Evolutionary conservation across 2,329 filamentous ascomycete genomes (phyloP), one percentile per base, ranked within the genome.

Genomic region (Neurospora sp.): DNA sequence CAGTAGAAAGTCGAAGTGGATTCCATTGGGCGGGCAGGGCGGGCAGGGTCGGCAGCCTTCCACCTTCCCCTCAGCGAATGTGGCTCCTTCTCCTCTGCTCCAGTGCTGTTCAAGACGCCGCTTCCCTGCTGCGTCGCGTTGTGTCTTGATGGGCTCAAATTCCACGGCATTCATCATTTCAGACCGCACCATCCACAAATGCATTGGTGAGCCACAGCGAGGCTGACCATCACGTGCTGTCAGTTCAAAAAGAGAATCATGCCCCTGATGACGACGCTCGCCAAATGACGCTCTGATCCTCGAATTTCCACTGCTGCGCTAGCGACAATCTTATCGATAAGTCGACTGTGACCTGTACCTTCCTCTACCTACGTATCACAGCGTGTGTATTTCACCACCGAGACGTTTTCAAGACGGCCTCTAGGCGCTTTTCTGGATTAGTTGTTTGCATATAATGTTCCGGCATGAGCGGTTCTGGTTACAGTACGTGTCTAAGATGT

Each of bases 161-260:
- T 15, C 43, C 40, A 11, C 8, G 42, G 17, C 42, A 9, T 43
- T 43, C 42, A n/a, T 43, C 42, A 43, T 17, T 43, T 43, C 17
- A 43, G n/a, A 17, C 8, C 42, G 42, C 42, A 43, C 42, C 42
- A 19, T 43, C 42, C 42, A 43, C 42, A 43, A 40, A 43, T 43
- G 40, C 13, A 69, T 69, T 69, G 68, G 68, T 46, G 19, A 69
- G 68, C 68, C 68, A 69, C 68, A 69, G 58, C 46, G 46, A 58
- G 46, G 46, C 46, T 58, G 46, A 28, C 46, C 46, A 28, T 58
- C 68, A 69, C 68, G 68, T 69, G 68, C 66, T 46, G 38, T 67
- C 52, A 69, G 58, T 38, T 46, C 42, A 52, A 3, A 52, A 42
- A 11, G n/a, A 33, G 46, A 28, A 58, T 33, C 46, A 33, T 28